Base-by-base conservation (phyloP, 2,329 filamentous ascomycete species). In the Penicillium sp. region DNA sequence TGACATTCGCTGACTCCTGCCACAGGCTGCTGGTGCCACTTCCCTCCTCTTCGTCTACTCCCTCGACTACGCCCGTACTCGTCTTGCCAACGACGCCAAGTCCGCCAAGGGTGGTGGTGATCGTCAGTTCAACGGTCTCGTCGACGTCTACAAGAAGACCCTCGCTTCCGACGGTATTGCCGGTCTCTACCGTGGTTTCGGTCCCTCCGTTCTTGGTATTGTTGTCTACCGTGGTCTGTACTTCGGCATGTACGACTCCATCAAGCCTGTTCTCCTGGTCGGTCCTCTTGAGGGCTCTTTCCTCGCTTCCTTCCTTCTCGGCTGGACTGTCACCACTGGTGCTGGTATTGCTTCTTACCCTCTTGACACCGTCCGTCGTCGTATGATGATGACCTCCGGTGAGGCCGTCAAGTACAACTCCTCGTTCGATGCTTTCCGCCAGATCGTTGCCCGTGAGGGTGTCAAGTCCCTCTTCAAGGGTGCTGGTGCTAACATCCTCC, bases 151-250 rank as follows among this genome's bases (percentile, higher is more conserved):
- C 93, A 92, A 92, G 88, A 99, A 99, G 95, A 99, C 95, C 78
- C 89, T 99, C 78, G 94, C 95, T 76, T 91, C 92, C 78, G 95
- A 99, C 83, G 95, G 95, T 96, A 88, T 99, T 86, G 91, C 90
- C 80, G 95, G 95, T 96, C 93, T 99, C 80, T 99, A 99, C 92
- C 95, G 95, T 96, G 95, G 95, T 88, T 99, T 99, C 91, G 93
- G 93, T 88, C 95, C 96, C 83, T 99, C 95, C 79, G 95, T 99
- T 79, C 88, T 91, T 84, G 95, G 95, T 91, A 99, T 99, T 84
- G 84, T 99, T 78, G 95, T 99, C 86, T 99, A 99, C 92, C 95
- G 95, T 92, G 95, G 95, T 97, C 93, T 99, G 78, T 99, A 99
- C 93, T 99, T 99, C 91, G 95, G 95, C 82, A 91, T 99, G 91